Percentiles rank a stretch among this genome's conserved stretches.
phyloP scores from a whole-genome alignment of 2,329 filamentous ascomycete species.

The Cladophialophora chaetospira region DNA sequence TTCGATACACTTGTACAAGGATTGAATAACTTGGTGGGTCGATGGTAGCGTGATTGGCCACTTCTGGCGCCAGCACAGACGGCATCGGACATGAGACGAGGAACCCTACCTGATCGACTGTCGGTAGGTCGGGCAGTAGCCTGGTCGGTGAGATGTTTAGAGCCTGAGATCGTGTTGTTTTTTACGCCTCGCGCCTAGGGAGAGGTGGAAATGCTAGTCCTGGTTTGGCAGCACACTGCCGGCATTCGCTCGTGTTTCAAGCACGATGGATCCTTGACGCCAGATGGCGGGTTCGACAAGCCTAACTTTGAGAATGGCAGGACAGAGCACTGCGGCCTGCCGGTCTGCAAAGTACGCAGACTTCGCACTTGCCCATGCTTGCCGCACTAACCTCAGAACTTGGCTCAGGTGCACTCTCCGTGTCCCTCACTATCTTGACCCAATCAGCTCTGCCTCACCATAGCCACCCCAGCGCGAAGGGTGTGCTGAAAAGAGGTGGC shows the following conservation, averaged over 20 bases:
- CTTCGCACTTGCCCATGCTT: not conserved
- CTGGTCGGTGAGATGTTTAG: conserved; percentile 24
- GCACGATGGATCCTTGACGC: conserved; percentile 9
- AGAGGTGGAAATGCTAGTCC: conserved; percentile 20
- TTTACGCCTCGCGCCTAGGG: conserved; percentile 27
- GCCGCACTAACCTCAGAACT: conserved; percentile 20
- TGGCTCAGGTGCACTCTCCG: conserved; percentile 16
- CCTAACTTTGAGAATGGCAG: conserved; percentile 20
- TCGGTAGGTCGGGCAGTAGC: conserved; percentile 24
- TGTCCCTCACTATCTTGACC: conserved; percentile 13
- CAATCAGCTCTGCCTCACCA: conserved; percentile 17
- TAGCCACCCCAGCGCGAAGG: conserved; percentile 17
- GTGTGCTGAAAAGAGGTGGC: conserved; percentile 18
- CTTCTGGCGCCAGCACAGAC: conserved; percentile 26
- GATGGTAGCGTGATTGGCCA: conserved; percentile 17
- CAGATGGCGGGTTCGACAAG: conserved; percentile 15
- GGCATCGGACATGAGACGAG: conserved; percentile 26
- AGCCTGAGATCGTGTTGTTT: conserved; percentile 28
- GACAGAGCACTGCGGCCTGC: conserved; percentile 16
- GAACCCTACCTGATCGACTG: conserved; percentile 19
- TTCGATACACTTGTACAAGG: not conserved
- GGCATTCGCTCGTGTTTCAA: conserved; percentile 28
- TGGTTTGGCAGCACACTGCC: conserved; percentile 3
- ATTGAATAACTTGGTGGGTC: conserved; percentile 7
- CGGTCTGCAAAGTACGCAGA: conserved; percentile 28